Conservation (phyloP, 129 eudicot genomes). For the Oenanthe sinensis region DNA sequence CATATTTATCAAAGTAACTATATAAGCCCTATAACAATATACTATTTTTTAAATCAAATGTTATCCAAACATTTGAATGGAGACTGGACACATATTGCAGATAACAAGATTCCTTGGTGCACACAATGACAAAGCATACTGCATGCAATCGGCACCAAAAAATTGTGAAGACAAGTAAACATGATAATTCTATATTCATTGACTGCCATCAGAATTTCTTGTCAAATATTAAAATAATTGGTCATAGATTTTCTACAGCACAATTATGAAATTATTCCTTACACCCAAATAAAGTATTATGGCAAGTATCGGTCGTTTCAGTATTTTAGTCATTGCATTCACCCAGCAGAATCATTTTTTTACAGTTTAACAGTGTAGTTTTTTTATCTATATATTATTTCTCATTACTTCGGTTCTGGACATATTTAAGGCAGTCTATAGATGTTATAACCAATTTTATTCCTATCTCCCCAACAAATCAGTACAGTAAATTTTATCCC, state of each 20-base stretch:
- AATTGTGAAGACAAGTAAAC: not conserved
- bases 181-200: not conserved
- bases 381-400: too few relatives aligned
- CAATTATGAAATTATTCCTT: not conserved
- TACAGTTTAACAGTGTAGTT: not conserved
- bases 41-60: not conserved
- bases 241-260: not conserved
- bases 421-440: not conserved
- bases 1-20: not conserved
- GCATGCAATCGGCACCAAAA: not conserved
- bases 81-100: not conserved
- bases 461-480: not conserved
- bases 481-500: not conserved
- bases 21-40: not conserved
- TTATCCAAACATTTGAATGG: not conserved
- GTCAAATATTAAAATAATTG: not conserved
- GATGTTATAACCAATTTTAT: not conserved
- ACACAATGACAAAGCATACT: not conserved
- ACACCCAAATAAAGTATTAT: not conserved
- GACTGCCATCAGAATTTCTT: not conserved
- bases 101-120: not conserved
- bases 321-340: not conserved
- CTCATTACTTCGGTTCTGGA: not conserved
- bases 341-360: not conserved
- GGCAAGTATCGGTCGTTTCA: not conserved